Conservation (phyloP, 495 filamentous ascomycete species). For the Annulohypoxylon maeteangense region DNA sequence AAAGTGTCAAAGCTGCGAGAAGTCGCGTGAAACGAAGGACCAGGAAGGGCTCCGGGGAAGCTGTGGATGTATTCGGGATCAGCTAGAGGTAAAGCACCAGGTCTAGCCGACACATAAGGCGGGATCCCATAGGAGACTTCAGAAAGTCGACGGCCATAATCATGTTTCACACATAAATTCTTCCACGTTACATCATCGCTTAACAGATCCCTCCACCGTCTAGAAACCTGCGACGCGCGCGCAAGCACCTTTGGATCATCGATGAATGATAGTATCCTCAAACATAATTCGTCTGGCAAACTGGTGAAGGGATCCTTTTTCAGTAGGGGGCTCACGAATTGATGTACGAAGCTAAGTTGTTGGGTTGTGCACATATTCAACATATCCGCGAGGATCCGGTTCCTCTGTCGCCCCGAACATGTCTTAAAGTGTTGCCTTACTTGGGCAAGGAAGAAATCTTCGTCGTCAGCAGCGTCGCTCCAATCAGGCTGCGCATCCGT, state of each 20-base stretch:
- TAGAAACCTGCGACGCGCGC: constrained; percentile 91
- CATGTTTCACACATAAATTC: constrained; percentile 92
- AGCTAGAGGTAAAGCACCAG: constrained; percentile 43
- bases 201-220: constrained; percentile 89
- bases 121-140: constrained; percentile 52
- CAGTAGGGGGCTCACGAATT: constrained; percentile 88
- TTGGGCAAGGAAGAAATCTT: constrained; percentile 62
- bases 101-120: constrained; percentile 34
- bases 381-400: constrained; percentile 78
- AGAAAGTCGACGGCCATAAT: constrained; percentile 72
- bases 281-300: constrained; percentile 90
- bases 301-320: constrained; percentile 95
- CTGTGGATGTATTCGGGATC: constrained; percentile 48
- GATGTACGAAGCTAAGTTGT: constrained; percentile 92
- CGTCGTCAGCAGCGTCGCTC: constrained; percentile 62
- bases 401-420: constrained; percentile 61
- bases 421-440: constrained; percentile 64
- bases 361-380: constrained; percentile 93
- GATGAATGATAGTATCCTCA: constrained; percentile 90
- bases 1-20: constrained; percentile 55
- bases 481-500: constrained; percentile 63
- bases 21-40: constrained; percentile 41
- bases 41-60: constrained; percentile 52
- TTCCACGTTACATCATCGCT: constrained; percentile 99
- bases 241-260: constrained; percentile 94